phyloP scores from a whole-genome alignment of 352 stramenopile species.

The Globisporangium rhizosaccharum region DNA sequence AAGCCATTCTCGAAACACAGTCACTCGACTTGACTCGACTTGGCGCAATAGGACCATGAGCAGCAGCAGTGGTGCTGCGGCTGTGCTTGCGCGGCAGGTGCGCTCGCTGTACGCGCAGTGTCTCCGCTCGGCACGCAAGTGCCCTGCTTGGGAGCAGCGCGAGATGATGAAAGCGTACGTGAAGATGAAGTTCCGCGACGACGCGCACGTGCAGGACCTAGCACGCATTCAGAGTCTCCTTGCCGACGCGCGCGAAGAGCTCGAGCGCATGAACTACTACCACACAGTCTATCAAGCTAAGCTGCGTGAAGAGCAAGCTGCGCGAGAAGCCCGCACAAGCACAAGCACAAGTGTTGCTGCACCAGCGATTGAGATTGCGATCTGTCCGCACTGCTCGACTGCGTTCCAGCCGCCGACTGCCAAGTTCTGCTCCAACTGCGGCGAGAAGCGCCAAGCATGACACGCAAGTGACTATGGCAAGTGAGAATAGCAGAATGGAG shows the following conservation, averaged over 20 bases:
- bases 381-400: slow-evolving; percentile 36
- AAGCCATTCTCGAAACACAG: not conserved
- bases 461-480: too few species aligned
- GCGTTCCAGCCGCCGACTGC: slow-evolving; percentile 40
- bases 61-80: not conserved
- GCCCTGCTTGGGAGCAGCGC: slow-evolving; percentile 74
- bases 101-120: slow-evolving; percentile 67
- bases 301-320: slow-evolving; percentile 24
- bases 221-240: slow-evolving; percentile 51
- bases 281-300: slow-evolving; percentile 76
- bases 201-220: slow-evolving; percentile 41
- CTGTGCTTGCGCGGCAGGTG: slow-evolving; percentile 24
- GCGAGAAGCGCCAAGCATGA: slow-evolving; percentile 33
- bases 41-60: not conserved
- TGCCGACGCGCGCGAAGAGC: slow-evolving; percentile 62
- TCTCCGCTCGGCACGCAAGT: slow-evolving; percentile 65
- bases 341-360: not conserved
- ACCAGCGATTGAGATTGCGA: slow-evolving; percentile 3
- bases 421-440: slow-evolving; percentile 76
- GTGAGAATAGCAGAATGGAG: not conserved
- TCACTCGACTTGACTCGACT: not conserved
- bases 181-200: slow-evolving; percentile 69
- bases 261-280: slow-evolving; percentile 85
- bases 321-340: not conserved
- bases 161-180: slow-evolving; percentile 84